Conservation (phyloP, 257 asterid species). For the Salvia hispanica region DNA sequence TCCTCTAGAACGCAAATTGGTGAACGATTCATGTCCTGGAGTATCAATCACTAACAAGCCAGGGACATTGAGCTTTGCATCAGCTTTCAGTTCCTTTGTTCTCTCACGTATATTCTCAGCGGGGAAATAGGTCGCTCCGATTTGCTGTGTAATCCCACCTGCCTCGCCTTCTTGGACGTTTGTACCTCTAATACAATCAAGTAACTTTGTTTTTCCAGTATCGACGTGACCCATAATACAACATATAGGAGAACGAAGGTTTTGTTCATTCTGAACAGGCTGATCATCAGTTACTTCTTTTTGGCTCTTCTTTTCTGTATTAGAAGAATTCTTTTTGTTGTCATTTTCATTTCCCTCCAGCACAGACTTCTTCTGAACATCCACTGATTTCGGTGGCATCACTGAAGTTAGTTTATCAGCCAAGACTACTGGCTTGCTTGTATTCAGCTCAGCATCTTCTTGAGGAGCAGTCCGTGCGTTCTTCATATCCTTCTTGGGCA, state of each 20-base stretch:
- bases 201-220: conserved; percentile 96
- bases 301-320: conserved; percentile 15
- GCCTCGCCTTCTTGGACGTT: conserved; percentile 99
- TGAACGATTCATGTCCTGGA: conserved; percentile 97
- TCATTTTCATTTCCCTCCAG: conserved; percentile 39
- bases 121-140: conserved; percentile 98
- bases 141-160: conserved; percentile 98
- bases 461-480: conserved; percentile 37
- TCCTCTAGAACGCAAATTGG: conserved; percentile 90
- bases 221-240: conserved; percentile 99
- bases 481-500: conserved; percentile 57
- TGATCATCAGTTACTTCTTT: conserved; percentile 32
- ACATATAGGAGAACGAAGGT: conserved; percentile 91
- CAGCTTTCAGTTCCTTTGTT: conserved; percentile 93
- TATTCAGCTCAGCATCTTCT: conserved; percentile 49
- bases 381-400: conserved; percentile 35
- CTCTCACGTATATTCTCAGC: conserved; percentile 95
- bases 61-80: conserved; percentile 91
- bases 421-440: conserved; percentile 40
- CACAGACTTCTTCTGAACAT: conserved; percentile 37
- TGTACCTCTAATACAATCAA: conserved; percentile 95
- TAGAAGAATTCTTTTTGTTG: conserved; percentile 30
- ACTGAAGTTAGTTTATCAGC: conserved; percentile 1
- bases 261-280: conserved; percentile 44
- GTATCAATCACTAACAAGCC: conserved; percentile 96